Base-by-base conservation (phyloP, 2,329 filamentous ascomycete genomes). In the Arthrinium phaeospermum region DNA sequence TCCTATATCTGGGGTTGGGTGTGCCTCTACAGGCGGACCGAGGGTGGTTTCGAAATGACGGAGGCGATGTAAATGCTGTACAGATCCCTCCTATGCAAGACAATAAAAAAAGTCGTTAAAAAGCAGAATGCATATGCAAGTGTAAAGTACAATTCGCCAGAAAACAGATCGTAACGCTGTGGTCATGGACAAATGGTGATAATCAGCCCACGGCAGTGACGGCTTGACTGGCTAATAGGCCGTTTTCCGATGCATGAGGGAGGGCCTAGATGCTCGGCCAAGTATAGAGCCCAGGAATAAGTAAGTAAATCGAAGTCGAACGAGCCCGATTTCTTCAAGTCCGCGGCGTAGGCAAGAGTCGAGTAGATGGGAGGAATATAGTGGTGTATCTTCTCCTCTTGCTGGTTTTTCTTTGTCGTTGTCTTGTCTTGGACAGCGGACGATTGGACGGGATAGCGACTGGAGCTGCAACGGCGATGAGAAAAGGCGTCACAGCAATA, bases 381-480 rank as follows among this genome's bases (percentile, higher is more conserved):
- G 19, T 41, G 30, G 19, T n/a, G n/a, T 14, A 37, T 64, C 19
- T 19, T 64, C 57, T 19, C 53, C 53, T 57, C 51, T 37, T 41
- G 34, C 46, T 49, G 22, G 22, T 34, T 61, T 34, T 61, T 37
- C 19, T 22, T 64, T 37, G 57, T 64, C 57, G 57, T 24, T 41
- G 57, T 64, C 57, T 64, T 64, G 57, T 64, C 57, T 64, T 41
- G 57, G 57, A 41, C 57, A 41, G 10, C 22, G 34, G 34, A 51
- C 57, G 57, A 34, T 64, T 64, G 57, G 57, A n/a, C 30, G 41
- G 57, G 57, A 64, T 41, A 64, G 57, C 22, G 57, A 22, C 57
- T 64, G 30, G 57, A 64, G 57, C 57, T 64, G 57, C 57, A 64
- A 64, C 57, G 57, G 34, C 57, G 57, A 64, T 64, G 57, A 41